A percentile compares a stretch with the other conserved stretches of the same genome.
phyloP scores from a whole-genome alignment of 345 rosid species.

The Brassica incana region DNA sequence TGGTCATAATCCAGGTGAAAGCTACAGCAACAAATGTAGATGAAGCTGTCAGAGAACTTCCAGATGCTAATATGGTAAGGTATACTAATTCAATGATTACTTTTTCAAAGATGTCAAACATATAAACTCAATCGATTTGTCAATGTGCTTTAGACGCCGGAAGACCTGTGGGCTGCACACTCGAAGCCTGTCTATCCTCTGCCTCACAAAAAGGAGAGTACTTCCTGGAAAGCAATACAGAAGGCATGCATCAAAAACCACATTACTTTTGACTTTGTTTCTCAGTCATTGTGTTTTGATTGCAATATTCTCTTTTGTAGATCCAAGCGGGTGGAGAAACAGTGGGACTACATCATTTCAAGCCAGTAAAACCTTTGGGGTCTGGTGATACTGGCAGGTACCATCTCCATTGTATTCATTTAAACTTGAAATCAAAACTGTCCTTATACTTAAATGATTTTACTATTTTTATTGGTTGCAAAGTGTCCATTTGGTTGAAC shows the following conservation, averaged over 20 bases:
- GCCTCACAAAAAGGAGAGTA: conserved; percentile 73
- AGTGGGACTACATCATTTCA: conserved; percentile 84
- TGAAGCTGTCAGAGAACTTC: conserved; percentile 96
- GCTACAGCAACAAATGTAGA: conserved; percentile 96
- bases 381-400: conserved; percentile 99
- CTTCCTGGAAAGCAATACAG: conserved; percentile 82
- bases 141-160: conserved; percentile 69
- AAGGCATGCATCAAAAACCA: conserved; percentile 49
- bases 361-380: conserved; percentile 91
- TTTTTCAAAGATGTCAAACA: background rate
- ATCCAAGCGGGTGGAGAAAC: conserved; percentile 68
- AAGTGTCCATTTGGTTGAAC: conserved; percentile 91
- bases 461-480: conserved; percentile 20
- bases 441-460: background rate
- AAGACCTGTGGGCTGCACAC: conserved; percentile 91
- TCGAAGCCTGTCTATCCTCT: conserved; percentile 73
- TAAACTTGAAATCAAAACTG: background rate
- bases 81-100: conserved; percentile 41
- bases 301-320: conserved; percentile 38
- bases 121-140: conserved; percentile 20
- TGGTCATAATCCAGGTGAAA: conserved; percentile 62
- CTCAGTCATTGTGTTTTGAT: conserved; percentile 15
- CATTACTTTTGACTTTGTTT: conserved; percentile 4
- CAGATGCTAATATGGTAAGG: conserved; percentile 99
- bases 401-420: conserved; percentile 2